These are phyloP conservation scores for Schizochytrium sp. DNA, from an alignment of 108 stramenopile genomes.

Conservation along the genomic window DNA sequence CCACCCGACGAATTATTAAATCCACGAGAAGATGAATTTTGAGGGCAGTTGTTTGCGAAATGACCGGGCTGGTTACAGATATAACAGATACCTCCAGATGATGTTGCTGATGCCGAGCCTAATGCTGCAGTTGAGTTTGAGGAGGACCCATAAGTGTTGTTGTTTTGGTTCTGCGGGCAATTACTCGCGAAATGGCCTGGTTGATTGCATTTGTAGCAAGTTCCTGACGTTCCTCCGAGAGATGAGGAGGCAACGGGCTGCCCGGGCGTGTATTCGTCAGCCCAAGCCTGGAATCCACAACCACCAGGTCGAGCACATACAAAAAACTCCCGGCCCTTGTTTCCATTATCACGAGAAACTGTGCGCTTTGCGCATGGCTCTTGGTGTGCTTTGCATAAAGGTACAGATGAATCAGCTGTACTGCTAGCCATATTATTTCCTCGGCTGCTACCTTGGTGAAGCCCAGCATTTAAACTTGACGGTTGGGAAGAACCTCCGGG, in stretches of 20 bases:
- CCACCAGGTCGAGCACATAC: too few species aligned
- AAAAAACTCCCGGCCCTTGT: too few species aligned
- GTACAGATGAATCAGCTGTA: neutral
- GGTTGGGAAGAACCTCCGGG: neutral
- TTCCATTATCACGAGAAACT: too few species aligned
- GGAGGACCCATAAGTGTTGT: neutral
- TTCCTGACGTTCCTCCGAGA: neutral
- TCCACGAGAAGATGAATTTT: neutral
- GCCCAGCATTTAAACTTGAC: neutral
- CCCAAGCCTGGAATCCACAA: too few species aligned
- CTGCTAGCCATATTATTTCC: neutral
- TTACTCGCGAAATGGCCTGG: neutral
- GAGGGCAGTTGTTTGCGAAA: neutral
- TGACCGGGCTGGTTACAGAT: slow-evolving; percentile 17
- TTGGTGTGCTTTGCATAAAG: too few species aligned
- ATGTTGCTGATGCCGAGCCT: too few species aligned
- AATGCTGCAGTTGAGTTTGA: neutral
- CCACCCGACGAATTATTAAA: neutral
- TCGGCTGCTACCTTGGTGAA: neutral
- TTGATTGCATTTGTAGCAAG: slow-evolving; percentile 22
- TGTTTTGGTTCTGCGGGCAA: slow-evolving; percentile 1
- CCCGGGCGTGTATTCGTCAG: too few species aligned
- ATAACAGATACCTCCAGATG: neutral
- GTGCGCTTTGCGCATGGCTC: too few species aligned
- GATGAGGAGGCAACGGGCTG: neutral